Percentiles rank a stretch among this genome's conserved stretches.
Conservation (phyloP, 371 early-diverging fungal genomes). For the Mucor mucedo region DNA sequence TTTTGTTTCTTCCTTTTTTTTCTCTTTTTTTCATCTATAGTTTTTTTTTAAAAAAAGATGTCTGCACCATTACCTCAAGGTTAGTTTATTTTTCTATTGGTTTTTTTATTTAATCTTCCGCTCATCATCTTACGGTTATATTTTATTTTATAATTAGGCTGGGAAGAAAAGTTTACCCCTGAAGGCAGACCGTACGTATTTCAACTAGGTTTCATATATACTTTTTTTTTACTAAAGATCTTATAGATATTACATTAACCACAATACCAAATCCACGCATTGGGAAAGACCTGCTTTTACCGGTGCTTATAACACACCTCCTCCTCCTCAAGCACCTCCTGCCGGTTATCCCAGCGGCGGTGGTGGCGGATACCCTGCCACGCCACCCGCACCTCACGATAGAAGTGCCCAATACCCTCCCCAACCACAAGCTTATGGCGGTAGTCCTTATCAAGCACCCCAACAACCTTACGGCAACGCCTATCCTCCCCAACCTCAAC, state of each 20-base stretch:
- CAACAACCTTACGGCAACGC: conserved; percentile 1
- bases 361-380: conserved; percentile 16
- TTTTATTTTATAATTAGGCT: conserved; percentile 35
- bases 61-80: conserved; percentile 47
- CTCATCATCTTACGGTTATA: neutral
- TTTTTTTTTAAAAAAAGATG: conserved; percentile 24
- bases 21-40: neutral
- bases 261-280: conserved; percentile 56
- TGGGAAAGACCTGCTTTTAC: conserved; percentile 64
- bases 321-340: conserved; percentile 8
- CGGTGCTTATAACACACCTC: conserved; percentile 15
- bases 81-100: neutral
- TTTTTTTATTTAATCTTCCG: neutral
- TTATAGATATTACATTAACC: conserved; percentile 60
- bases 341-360: conserved; percentile 8
- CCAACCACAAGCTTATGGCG: conserved; percentile 18
- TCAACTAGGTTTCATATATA: too few species aligned
- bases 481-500: conserved; percentile 13
- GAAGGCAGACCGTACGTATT: conserved; percentile 46
- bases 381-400: neutral
- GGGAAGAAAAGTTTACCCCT: conserved; percentile 49
- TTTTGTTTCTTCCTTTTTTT: conserved; percentile 1
- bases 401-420: conserved; percentile 5
- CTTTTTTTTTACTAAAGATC: neutral
- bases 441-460: conserved; percentile 11